Conservation (phyloP, 805 yeast species). For the Yamadazyma olivae region DNA sequence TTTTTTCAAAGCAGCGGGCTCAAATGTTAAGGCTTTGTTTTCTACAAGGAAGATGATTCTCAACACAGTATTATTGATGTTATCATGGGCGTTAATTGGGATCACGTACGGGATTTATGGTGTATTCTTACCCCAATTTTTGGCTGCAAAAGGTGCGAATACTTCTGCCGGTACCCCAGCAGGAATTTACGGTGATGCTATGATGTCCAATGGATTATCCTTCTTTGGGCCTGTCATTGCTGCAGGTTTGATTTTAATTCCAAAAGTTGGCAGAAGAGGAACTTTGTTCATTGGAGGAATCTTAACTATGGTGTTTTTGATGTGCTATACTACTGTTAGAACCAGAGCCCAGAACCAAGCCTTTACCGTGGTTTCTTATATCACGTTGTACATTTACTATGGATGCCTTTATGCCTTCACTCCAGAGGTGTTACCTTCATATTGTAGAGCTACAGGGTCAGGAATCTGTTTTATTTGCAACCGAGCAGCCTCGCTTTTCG, state of each 20-base stretch:
- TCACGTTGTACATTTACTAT: conserved; percentile 34
- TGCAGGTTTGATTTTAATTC: conserved; percentile 19
- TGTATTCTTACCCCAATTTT: conserved; percentile 50
- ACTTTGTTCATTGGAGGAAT: conserved; percentile 53
- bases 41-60: conserved; percentile 32
- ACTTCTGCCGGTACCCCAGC: conserved; percentile 28
- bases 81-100: conserved; percentile 58
- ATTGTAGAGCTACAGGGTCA: conserved; percentile 35
- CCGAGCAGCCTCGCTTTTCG: conserved; percentile 31
- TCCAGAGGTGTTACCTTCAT: conserved; percentile 35
- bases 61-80: conserved; percentile 35
- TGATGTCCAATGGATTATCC: conserved; percentile 24
- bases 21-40: conserved; percentile 29
- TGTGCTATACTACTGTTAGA: conserved; percentile 59
- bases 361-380: conserved; percentile 52
- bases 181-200: conserved; percentile 24
- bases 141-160: conserved; percentile 48
- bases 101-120: conserved; percentile 52
- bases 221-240: conserved; percentile 30
- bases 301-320: conserved; percentile 52
- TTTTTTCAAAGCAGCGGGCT: conserved; percentile 17
- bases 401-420: conserved; percentile 34
- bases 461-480: conserved; percentile 33
- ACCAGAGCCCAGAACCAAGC: conserved; percentile 40
- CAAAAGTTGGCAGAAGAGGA: conserved; percentile 53